A percentile compares a stretch with the other conserved stretches of the same genome.
Conservation (phyloP, 2,329 filamentous ascomycete species). For the Calonectria fujianensis region DNA sequence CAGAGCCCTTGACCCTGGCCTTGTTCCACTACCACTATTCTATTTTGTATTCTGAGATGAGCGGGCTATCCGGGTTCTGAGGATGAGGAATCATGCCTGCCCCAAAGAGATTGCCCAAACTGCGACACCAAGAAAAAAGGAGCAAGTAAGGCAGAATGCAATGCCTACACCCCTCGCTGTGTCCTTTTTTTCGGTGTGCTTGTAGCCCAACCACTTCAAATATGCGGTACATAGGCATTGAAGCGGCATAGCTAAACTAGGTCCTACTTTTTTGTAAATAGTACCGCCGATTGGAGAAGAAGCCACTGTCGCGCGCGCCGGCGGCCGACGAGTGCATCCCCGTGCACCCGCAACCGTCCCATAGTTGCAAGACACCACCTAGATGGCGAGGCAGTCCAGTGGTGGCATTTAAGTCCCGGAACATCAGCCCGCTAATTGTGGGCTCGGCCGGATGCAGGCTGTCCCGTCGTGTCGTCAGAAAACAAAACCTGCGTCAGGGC, state of each 20-base stretch:
- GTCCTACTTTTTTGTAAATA: constrained; percentile 1
- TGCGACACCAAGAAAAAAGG: background rate
- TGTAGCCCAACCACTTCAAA: background rate
- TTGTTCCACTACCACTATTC: constrained; percentile 16
- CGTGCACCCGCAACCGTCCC: constrained; percentile 28
- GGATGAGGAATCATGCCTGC: constrained; percentile 24
- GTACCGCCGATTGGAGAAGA: constrained; percentile 21
- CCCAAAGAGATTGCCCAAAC: constrained; percentile 16
- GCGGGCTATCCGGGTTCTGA: constrained; percentile 18
- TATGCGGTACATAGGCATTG: constrained; percentile 11
- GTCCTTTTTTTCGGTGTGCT: background rate
- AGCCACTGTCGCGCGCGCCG: constrained; percentile 18
- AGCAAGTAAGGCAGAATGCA: background rate
- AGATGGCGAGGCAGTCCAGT: constrained; percentile 17
- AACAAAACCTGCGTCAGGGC: constrained; percentile 26
- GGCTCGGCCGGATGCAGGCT: constrained; percentile 37
- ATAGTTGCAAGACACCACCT: constrained; percentile 21
- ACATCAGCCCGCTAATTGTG: constrained; percentile 33
- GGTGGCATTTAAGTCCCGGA: constrained; percentile 31
- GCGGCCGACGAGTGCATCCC: constrained; percentile 25
- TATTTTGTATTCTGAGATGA: constrained; percentile 28
- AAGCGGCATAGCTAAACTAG: background rate
- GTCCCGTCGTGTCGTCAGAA: constrained; percentile 26
- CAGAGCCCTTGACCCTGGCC: constrained; percentile 29
- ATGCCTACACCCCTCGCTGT: background rate